Base-by-base conservation (phyloP, 2,329 filamentous ascomycete genomes). In the Macrophomina tecta region DNA sequence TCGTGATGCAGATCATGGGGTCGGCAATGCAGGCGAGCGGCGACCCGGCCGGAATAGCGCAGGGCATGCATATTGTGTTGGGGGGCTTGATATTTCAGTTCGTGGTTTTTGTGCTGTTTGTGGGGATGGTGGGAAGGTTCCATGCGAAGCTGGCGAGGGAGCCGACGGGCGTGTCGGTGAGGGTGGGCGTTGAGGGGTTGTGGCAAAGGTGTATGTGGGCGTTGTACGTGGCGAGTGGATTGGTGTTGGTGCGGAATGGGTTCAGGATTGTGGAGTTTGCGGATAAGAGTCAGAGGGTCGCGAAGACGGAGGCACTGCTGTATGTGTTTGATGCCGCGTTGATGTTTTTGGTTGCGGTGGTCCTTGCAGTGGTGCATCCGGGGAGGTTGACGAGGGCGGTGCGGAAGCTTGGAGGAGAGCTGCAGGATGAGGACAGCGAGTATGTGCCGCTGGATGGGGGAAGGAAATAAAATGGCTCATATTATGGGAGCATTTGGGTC, bases 251-350 rank as follows among this genome's bases (percentile, higher is more conserved):
- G 4, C 78, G 85, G 40, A 81, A 75, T 5, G 66, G 84, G 1
- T 84, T 84, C 58, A 78, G 84, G 30, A 76, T 85, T 9, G 72
- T 80, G 6, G 84, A 86, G 74, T 87, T 83, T 66, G 69, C 75
- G 11, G 49, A 52, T 0, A 72, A 79, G 69, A 83, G 83, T 1
- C 75, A 78, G 32, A 69, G 75, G 28, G 83, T 84, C 0, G 79
- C 76, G 55, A 69, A 86, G 7, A 72, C 80, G 48, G 84, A 86
- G 74, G 76, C 77, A 64, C 82, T 76, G n/a, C 66, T 84, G 5
- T 84, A 84, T 69, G 73, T 81, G 14, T 82, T 85, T 66, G 83
- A 85, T 74, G 79, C 81, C 6, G 67, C 74, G 1, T 74, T 82
- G 11, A 83, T 84, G 81, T 71, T 79, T 49, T 7, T 75, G 4